phyloP scores from a whole-genome alignment of 139 green algal species.

The Desmodesmus armatus region DNA sequence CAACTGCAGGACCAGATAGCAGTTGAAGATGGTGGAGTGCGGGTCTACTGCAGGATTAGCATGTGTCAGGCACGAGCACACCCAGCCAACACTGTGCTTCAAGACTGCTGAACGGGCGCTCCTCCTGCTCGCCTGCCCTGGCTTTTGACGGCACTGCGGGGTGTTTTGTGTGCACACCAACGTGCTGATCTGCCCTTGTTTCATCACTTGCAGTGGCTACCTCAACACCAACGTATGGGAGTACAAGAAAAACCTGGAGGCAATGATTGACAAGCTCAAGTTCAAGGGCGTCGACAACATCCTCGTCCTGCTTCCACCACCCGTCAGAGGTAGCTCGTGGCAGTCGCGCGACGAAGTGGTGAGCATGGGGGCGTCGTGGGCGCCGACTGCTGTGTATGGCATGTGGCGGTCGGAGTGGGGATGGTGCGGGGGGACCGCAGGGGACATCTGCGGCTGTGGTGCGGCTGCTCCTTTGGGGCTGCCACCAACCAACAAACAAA shows the following conservation, averaged over 20 bases:
- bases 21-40: too few relatives aligned
- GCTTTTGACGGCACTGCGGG: too few relatives aligned
- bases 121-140: not conserved
- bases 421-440: not conserved
- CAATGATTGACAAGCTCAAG: constrained; percentile 47
- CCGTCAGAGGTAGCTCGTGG: not conserved
- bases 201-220: constrained; percentile 48
- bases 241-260: constrained; percentile 63
- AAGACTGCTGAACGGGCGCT: not conserved
- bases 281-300: constrained; percentile 7
- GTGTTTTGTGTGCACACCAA: not conserved
- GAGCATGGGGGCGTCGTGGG: not conserved
- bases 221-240: constrained; percentile 84
- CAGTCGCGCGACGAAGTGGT: not conserved
- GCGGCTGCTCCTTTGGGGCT: not conserved
- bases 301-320: constrained; percentile 14
- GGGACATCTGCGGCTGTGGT: not conserved
- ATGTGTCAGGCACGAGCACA: too few relatives aligned
- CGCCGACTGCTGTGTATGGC: not conserved
- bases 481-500: not conserved
- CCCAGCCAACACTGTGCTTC: not conserved
- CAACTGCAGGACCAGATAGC: too few relatives aligned
- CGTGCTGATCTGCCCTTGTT: not conserved
- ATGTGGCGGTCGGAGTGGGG: not conserved
- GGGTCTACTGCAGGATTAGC: too few relatives aligned